These are phyloP conservation scores for Lizonia empirigonia DNA, from an alignment of 2,329 filamentous ascomycete genomes.

Conservation along the genomic window DNA sequence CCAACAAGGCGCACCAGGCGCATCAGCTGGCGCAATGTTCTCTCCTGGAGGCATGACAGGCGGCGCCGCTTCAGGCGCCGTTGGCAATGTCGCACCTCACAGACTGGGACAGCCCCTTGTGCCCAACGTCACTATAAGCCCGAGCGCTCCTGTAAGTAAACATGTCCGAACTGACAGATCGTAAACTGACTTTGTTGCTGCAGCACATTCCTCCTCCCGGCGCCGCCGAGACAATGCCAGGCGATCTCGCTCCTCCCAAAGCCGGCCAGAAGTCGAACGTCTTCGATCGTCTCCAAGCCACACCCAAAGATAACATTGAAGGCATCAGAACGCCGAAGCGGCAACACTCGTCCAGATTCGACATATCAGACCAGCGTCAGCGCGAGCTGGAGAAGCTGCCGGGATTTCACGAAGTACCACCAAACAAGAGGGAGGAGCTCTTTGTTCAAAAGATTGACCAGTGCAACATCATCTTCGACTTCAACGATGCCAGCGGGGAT, in stretches of 20 bases:
- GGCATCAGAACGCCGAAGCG: slow-evolving; percentile 93
- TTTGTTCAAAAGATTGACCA: slow-evolving; percentile 99
- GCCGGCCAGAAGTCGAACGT: slow-evolving; percentile 86
- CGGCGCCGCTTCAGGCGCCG: slow-evolving; percentile 53
- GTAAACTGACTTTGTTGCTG: slow-evolving; percentile 11
- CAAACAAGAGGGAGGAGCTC: slow-evolving; percentile 90
- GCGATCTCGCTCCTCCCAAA: slow-evolving; percentile 93
- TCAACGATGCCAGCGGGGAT: slow-evolving; percentile 95
- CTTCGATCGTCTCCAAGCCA: slow-evolving; percentile 87
- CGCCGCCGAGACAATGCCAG: slow-evolving; percentile 95
- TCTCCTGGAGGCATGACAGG: slow-evolving; percentile 36
- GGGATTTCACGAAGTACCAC: slow-evolving; percentile 96
- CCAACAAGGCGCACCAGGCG: slow-evolving; percentile 39
- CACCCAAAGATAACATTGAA: slow-evolving; percentile 95
- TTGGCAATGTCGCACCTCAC: slow-evolving; percentile 61
- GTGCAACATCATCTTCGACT: slow-evolving; percentile 99
- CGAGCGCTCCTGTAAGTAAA: slow-evolving; percentile 71
- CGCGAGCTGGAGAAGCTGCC: slow-evolving; percentile 96
- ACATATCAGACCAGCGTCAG: slow-evolving; percentile 88
- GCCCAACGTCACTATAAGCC: slow-evolving; percentile 92
- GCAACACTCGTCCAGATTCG: slow-evolving; percentile 96
- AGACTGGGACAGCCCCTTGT: slow-evolving; percentile 68
- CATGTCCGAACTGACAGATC: not conserved
- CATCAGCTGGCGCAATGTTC: slow-evolving; percentile 41
- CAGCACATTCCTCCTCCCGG: slow-evolving; percentile 92